These are phyloP conservation scores for Rhizopogon vinicolor DNA, from an alignment of 768 basidiomycete species.

Conservation along the genomic window DNA sequence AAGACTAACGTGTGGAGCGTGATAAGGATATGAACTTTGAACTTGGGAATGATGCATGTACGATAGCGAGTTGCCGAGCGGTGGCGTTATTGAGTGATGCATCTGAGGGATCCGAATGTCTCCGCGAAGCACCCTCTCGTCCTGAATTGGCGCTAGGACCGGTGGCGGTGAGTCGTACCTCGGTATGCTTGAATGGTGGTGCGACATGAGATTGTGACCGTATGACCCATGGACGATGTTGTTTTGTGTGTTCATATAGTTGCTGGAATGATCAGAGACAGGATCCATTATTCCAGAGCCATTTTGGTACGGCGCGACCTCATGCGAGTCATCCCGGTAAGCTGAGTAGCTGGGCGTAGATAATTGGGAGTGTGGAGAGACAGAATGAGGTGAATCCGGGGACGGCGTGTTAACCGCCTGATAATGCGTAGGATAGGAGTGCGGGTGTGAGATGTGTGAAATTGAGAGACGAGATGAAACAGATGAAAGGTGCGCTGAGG, in stretches of 20 bases:
- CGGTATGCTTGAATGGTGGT: constrained; percentile 14
- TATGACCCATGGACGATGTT: constrained; percentile 23
- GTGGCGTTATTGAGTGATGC: constrained; percentile 25
- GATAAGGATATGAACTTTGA: constrained; percentile 36
- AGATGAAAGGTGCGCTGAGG: constrained; percentile 27
- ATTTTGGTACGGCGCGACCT: constrained; percentile 35
- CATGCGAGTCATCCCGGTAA: constrained; percentile 40
- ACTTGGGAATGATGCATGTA: constrained; percentile 41
- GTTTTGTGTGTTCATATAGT: constrained; percentile 27
- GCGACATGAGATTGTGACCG: constrained; percentile 17
- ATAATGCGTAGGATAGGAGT: constrained; percentile 35
- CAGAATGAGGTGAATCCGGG: constrained; percentile 48
- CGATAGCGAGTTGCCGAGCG: constrained; percentile 25
- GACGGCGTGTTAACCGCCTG: constrained; percentile 39
- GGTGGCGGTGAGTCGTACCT: constrained; percentile 53
- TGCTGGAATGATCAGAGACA: constrained; percentile 24
- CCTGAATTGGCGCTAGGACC: constrained; percentile 52
- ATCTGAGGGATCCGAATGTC: constrained; percentile 24
- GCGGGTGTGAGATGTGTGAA: constrained; percentile 55
- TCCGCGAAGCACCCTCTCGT: constrained; percentile 28
- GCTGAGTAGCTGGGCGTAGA: constrained; percentile 36
- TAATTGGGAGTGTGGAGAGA: constrained; percentile 30
- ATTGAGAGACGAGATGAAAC: constrained; percentile 54
- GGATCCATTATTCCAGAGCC: constrained; percentile 26
- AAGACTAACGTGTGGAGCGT: constrained; percentile 31